These are phyloP conservation scores for Macrophomina pseudophaseolina DNA, from an alignment of 2,329 filamentous ascomycete species.

Conservation along the genomic window DNA sequence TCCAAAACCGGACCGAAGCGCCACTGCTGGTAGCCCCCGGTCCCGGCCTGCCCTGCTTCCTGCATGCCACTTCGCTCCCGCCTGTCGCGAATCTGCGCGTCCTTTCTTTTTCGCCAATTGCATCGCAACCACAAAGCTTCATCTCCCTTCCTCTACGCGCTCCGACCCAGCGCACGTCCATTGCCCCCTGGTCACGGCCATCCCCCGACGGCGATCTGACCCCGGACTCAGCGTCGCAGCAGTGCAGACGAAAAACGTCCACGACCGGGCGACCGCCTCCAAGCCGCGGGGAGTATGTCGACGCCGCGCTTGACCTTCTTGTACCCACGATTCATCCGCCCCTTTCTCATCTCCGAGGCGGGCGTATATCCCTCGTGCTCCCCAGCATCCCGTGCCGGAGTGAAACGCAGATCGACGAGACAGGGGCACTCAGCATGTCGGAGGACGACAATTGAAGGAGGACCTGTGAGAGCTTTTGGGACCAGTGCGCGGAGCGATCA, in stretches of 20 bases:
- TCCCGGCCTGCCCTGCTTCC: neutral
- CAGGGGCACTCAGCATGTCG: conserved; percentile 13
- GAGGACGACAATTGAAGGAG: conserved; percentile 6
- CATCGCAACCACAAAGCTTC: neutral
- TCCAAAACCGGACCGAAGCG: conserved; percentile 25
- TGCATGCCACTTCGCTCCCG: conserved; percentile 16
- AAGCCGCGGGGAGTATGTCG: conserved; percentile 40
- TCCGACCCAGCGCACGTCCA: neutral
- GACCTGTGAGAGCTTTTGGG: conserved; percentile 1
- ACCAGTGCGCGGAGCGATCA: conserved; percentile 3
- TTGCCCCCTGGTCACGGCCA: neutral
- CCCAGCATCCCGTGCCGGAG: neutral
- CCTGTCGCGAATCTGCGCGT: conserved; percentile 9
- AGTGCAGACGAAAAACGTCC: neutral
- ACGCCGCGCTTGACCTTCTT: conserved; percentile 53
- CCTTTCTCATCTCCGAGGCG: conserved; percentile 29
- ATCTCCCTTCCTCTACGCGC: neutral
- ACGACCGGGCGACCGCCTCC: neutral
- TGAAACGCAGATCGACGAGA: conserved; percentile 15
- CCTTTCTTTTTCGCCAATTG: conserved; percentile 10
- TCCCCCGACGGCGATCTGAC: neutral
- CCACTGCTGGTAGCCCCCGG: neutral
- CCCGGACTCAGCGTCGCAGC: neutral
- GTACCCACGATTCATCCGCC: conserved; percentile 52
- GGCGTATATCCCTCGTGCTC: neutral